Percentiles rank a stretch among this genome's conserved stretches.
Evolutionary conservation across 331 rosid species (phyloP).

Genomic region (Quercus lobata): DNA sequence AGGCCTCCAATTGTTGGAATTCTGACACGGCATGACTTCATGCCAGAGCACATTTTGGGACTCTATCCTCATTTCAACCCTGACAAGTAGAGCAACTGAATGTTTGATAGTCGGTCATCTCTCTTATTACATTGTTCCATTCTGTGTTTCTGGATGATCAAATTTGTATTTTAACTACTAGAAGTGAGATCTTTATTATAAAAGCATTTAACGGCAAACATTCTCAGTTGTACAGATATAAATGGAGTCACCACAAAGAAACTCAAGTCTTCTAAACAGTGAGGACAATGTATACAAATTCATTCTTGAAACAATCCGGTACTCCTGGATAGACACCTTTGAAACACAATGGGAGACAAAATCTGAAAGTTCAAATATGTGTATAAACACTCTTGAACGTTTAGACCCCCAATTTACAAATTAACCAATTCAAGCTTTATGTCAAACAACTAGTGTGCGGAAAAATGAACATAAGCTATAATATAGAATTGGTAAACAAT

Average conservation of each 20-base stretch:
- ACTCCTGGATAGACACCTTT: neutral
- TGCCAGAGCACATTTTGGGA: conserved; percentile 81
- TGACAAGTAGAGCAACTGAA: conserved; percentile 33
- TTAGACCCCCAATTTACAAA: no score
- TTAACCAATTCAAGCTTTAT: no score
- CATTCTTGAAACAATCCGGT: neutral
- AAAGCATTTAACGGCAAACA: neutral
- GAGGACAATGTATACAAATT: neutral
- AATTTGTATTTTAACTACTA: neutral
- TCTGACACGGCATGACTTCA: conserved; percentile 86
- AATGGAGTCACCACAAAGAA: conserved; percentile 10
- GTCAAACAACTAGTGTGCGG: no score
- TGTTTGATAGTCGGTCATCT: neutral
- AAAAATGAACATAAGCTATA: no score
- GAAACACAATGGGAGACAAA: conserved; percentile 4
- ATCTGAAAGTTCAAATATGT: no score
- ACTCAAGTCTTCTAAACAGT: neutral
- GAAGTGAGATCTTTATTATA: neutral
- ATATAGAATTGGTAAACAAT: no score
- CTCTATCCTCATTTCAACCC: conserved; percentile 56
- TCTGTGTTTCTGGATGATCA: neutral
- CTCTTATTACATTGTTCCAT: neutral
- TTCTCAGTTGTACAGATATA: neutral
- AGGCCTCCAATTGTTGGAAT: conserved; percentile 86
- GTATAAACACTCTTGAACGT: no score